Percentiles rank a stretch among this genome's conserved stretches.
These are phyloP conservation scores for Polyporus arcularius DNA, from an alignment of 768 basidiomycete species.

Conservation along the genomic window DNA sequence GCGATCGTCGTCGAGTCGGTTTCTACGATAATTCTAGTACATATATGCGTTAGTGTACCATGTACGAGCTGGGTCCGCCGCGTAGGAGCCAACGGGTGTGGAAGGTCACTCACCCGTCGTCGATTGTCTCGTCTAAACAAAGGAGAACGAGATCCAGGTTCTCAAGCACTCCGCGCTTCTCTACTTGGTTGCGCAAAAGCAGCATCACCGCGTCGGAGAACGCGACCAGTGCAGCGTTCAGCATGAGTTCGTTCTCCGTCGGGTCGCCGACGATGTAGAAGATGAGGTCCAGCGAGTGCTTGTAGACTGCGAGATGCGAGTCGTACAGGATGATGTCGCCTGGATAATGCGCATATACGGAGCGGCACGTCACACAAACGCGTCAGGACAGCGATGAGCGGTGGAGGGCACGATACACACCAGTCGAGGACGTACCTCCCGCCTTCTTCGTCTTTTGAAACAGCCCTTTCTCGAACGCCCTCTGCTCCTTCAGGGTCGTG, in stretches of 20 bases:
- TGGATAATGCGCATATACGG: conserved; percentile 29
- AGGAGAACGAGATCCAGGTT: conserved; percentile 91
- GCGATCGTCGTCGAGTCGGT: conserved; percentile 97
- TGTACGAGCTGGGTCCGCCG: not conserved
- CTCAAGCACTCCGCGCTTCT: conserved; percentile 93
- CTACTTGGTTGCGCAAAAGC: conserved; percentile 87
- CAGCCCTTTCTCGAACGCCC: conserved; percentile 91
- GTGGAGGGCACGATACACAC: not conserved
- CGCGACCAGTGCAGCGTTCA: conserved; percentile 79
- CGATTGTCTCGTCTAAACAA: conserved; percentile 95
- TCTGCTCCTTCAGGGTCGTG: conserved; percentile 84
- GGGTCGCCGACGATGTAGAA: conserved; percentile 91
- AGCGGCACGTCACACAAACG: not conserved
- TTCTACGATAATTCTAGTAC: conserved; percentile 86
- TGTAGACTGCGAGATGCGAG: conserved; percentile 89
- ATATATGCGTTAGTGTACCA: not conserved
- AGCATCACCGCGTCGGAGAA: conserved; percentile 85
- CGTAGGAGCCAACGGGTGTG: no score
- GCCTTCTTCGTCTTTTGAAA: conserved; percentile 96
- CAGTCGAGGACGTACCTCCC: conserved; percentile 59
- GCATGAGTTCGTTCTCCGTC: conserved; percentile 94
- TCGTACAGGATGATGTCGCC: conserved; percentile 95
- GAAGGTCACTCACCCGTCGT: conserved; percentile 87
- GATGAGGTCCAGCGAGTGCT: conserved; percentile 92
- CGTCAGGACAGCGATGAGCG: not conserved